These are phyloP conservation scores for Scedosporium aurantiacum DNA, from an alignment of 2,329 filamentous ascomycete genomes.

Conservation along the genomic window DNA sequence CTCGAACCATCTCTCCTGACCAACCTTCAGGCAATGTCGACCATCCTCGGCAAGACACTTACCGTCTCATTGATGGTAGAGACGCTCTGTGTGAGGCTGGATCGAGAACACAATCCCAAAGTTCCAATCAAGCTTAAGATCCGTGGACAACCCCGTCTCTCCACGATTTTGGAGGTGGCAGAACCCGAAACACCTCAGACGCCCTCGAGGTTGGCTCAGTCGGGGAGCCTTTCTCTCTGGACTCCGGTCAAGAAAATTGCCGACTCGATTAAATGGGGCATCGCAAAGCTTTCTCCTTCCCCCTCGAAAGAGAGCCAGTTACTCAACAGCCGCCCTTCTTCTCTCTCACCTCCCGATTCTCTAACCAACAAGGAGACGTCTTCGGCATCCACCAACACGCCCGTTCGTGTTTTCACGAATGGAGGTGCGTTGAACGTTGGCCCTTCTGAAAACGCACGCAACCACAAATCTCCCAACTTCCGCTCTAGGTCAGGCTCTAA, in stretches of 20 bases:
- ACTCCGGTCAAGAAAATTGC: background rate
- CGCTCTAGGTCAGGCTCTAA: background rate
- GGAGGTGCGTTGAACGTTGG: background rate
- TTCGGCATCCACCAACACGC: background rate
- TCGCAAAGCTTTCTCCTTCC: slow-evolving; percentile 1
- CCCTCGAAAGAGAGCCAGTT: background rate
- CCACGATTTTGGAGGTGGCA: background rate
- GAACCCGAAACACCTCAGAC: background rate
- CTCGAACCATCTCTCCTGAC: background rate
- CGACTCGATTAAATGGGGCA: background rate
- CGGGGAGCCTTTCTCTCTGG: background rate
- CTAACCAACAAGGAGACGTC: background rate
- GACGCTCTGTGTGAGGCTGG: background rate
- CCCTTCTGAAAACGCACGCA: background rate
- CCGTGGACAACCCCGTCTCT: background rate
- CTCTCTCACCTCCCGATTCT: background rate
- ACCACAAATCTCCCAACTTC: background rate
- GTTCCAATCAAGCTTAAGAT: background rate
- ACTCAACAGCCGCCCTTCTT: background rate
- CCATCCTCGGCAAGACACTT: background rate
- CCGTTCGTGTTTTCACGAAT: background rate
- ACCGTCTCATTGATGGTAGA: background rate
- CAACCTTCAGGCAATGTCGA: background rate
- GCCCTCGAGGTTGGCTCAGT: background rate
- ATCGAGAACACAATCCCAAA: background rate